A percentile compares a stretch with the other conserved stretches of the same genome.
phyloP scores from a whole-genome alignment of 495 filamentous ascomycete genomes.

The Trichoderma erinaceum region DNA sequence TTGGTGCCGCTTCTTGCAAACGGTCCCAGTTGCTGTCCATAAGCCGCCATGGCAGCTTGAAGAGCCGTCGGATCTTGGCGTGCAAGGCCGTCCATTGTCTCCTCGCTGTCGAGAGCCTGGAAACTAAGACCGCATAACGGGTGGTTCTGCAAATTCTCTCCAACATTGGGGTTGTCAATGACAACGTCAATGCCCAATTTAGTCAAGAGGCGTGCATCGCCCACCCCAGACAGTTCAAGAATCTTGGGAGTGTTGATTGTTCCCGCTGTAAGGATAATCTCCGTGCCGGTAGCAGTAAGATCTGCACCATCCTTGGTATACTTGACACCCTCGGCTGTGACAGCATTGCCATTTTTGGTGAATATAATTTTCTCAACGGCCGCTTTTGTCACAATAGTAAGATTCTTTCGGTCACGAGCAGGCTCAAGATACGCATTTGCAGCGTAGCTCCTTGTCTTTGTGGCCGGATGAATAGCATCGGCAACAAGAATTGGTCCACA shows the following conservation, averaged over 20 bases:
- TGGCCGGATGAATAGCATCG: neutral
- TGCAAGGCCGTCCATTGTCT: slow-evolving; percentile 17
- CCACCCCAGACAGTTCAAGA: slow-evolving; percentile 22
- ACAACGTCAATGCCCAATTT: slow-evolving; percentile 20
- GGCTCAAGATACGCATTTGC: neutral
- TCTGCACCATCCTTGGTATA: slow-evolving; percentile 19
- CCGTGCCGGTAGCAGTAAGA: slow-evolving; percentile 22
- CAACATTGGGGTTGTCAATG: slow-evolving; percentile 45
- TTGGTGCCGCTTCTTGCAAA: slow-evolving; percentile 58
- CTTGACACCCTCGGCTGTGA: slow-evolving; percentile 21
- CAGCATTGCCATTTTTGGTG: neutral
- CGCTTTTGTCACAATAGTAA: neutral
- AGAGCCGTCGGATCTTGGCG: slow-evolving; percentile 55
- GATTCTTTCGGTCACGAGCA: neutral
- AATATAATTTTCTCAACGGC: slow-evolving; percentile 5
- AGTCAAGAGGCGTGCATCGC: slow-evolving; percentile 1
- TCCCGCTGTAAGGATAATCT: slow-evolving; percentile 39
- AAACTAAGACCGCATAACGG: slow-evolving; percentile 24
- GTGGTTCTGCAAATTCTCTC: slow-evolving; percentile 43
- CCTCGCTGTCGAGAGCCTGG: slow-evolving; percentile 17
- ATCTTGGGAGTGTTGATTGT: slow-evolving; percentile 35
- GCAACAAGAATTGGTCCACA: neutral
- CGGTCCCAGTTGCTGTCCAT: slow-evolving; percentile 17
- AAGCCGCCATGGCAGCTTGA: slow-evolving; percentile 24
- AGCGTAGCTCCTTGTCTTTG: slow-evolving; percentile 5